Conservation (phyloP, 1,139 yeast genomes). For the Nakaseomyces uthaithaninus region DNA sequence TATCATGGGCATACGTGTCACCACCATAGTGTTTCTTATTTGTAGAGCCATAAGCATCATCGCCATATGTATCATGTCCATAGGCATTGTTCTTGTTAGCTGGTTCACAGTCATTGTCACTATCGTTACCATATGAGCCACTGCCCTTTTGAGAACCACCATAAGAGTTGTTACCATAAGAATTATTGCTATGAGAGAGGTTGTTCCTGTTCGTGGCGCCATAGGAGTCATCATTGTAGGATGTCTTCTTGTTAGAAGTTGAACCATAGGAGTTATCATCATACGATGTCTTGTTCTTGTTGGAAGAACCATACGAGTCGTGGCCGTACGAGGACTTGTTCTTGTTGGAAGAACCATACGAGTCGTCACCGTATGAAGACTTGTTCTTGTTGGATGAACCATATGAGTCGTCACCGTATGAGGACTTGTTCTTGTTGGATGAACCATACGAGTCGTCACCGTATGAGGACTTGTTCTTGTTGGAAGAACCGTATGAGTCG, state of each 20-base stretch:
- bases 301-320: slow-evolving; percentile 16
- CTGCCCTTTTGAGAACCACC: slow-evolving; percentile 22
- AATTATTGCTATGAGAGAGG: slow-evolving; percentile 10
- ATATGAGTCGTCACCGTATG: slow-evolving; percentile 19
- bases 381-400: slow-evolving; percentile 16
- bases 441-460: slow-evolving; percentile 15
- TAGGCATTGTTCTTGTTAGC: slow-evolving; percentile 15
- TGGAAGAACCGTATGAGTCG: slow-evolving; percentile 25
- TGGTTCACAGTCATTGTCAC: slow-evolving; percentile 17
- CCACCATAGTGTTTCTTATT: slow-evolving; percentile 14
- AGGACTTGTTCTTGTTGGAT: slow-evolving; percentile 9
- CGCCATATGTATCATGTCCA: slow-evolving; percentile 14
- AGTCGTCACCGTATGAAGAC: slow-evolving; percentile 19
- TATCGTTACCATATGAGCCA: slow-evolving; percentile 10
- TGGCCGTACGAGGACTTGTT: slow-evolving; percentile 19
- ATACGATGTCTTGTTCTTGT: slow-evolving; percentile 16
- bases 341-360: slow-evolving; percentile 23
- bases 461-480: slow-evolving; percentile 17
- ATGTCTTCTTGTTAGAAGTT: slow-evolving; percentile 14
- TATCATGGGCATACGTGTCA: slow-evolving; percentile 17
- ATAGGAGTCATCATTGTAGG: slow-evolving; percentile 11
- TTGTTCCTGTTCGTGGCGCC: slow-evolving; percentile 15
- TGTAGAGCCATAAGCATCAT: slow-evolving; percentile 26
- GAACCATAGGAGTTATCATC: slow-evolving; percentile 16
- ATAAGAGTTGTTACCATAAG: slow-evolving; percentile 18